A percentile compares a stretch with the other conserved stretches of the same genome.
Evolutionary conservation across 2,329 filamentous ascomycete species (phyloP).

Genomic region (Colletotrichum tamarilloi): DNA sequence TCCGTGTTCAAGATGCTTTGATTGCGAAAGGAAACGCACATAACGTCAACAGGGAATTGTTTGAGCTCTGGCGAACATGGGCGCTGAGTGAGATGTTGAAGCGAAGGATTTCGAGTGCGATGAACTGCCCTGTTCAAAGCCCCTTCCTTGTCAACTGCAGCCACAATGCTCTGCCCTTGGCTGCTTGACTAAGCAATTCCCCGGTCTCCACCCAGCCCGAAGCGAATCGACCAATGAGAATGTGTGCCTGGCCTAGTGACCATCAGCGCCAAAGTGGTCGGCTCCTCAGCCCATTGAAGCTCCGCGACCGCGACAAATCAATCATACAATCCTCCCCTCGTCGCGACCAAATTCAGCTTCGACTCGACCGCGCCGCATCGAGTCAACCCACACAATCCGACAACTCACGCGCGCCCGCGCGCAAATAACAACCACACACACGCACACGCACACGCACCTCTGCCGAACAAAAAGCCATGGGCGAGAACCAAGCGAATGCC

Average conservation of each 20-base stretch:
- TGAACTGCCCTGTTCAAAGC: slow-evolving; percentile 23
- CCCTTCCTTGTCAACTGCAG: slow-evolving; percentile 12
- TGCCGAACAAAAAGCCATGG: slow-evolving; percentile 16
- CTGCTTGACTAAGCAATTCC: not conserved
- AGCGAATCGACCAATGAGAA: slow-evolving; percentile 11
- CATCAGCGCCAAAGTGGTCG: not conserved
- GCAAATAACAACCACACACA: not conserved
- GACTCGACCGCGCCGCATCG: slow-evolving; percentile 15
- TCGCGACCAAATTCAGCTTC: slow-evolving; percentile 1
- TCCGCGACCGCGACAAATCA: slow-evolving; percentile 10
- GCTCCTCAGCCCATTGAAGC: slow-evolving; percentile 18
- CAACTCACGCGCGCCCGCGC: not conserved
- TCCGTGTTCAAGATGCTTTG: not conserved
- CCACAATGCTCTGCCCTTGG: not conserved
- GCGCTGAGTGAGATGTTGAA: slow-evolving; percentile 20
- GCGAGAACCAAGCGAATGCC: slow-evolving; percentile 30
- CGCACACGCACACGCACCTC: not conserved
- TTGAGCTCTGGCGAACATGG: not conserved
- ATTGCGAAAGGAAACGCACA: not conserved
- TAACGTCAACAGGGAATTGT: not conserved
- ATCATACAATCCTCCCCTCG: not conserved
- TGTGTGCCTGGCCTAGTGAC: not conserved
- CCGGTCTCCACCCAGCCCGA: not conserved
- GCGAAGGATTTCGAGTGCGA: slow-evolving; percentile 12
- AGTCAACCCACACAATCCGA: not conserved